A percentile compares a stretch with the other conserved stretches of the same genome.
These are phyloP conservation scores for Marchantia polymorpha DNA, from an alignment of 225 moss, liverwort and hornwort species.

Conservation along the genomic window DNA sequence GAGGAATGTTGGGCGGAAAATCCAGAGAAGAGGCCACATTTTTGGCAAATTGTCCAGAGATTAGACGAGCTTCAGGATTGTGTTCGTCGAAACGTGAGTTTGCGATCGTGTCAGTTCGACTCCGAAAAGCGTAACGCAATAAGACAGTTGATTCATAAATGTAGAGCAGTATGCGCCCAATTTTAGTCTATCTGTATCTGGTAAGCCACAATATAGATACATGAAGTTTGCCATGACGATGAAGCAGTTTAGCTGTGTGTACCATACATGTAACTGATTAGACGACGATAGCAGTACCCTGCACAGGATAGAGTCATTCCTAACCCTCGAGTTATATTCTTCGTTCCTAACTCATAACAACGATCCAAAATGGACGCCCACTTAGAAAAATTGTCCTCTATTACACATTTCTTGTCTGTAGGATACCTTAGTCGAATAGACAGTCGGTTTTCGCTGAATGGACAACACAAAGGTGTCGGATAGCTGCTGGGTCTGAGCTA, in stretches of 20 bases:
- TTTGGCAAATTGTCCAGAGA: conserved; percentile 65
- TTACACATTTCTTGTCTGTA: not conserved
- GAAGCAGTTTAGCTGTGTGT: conserved; percentile 11
- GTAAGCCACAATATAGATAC: not conserved
- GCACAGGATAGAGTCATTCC: not conserved
- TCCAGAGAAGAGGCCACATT: conserved; percentile 71
- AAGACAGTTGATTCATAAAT: conserved; percentile 14
- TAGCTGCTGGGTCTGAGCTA: not conserved
- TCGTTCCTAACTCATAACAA: not conserved
- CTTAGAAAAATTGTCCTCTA: not conserved
- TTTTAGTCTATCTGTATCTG: not conserved
- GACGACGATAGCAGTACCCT: not conserved
- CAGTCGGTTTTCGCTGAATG: not conserved
- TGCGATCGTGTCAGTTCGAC: conserved; percentile 5
- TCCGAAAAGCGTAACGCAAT: conserved; percentile 28
- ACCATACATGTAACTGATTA: conserved; percentile 7
- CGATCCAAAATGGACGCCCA: not conserved
- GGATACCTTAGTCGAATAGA: not conserved
- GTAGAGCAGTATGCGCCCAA: conserved; percentile 15
- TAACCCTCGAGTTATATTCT: not conserved
- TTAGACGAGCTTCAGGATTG: conserved; percentile 50
- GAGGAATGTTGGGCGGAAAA: conserved; percentile 74
- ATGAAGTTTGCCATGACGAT: not conserved
- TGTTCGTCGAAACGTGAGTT: conserved; percentile 18
- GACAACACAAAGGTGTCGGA: not conserved